Conservation (phyloP, 768 basidiomycete genomes). For the Naganishia onofrii region DNA sequence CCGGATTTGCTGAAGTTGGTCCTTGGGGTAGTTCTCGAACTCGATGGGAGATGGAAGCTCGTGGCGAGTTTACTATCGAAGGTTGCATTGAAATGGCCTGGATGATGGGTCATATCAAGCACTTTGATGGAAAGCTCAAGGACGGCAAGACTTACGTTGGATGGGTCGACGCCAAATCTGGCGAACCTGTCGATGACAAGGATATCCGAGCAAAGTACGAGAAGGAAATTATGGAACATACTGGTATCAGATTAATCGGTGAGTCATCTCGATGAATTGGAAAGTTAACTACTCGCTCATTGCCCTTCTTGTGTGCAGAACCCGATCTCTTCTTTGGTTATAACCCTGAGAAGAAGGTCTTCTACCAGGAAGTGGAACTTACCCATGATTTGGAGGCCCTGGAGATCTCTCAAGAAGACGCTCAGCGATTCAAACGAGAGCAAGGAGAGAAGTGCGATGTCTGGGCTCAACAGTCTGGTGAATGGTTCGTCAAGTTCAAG, state of each 20-base stretch:
- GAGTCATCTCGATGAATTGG: constrained; percentile 42
- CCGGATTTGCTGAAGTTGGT: constrained; percentile 94
- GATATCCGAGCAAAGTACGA: constrained; percentile 91
- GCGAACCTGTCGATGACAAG: constrained; percentile 95
- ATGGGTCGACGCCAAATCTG: constrained; percentile 93
- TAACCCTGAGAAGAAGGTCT: constrained; percentile 93
- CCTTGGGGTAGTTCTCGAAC: constrained; percentile 98
- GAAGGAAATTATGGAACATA: constrained; percentile 84
- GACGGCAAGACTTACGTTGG: constrained; percentile 89
- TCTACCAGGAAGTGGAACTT: constrained; percentile 95
- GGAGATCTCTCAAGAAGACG: constrained; percentile 86
- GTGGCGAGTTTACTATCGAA: constrained; percentile 93
- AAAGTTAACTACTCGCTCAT: constrained; percentile 20
- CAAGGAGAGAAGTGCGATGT: constrained; percentile 95
- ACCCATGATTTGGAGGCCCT: constrained; percentile 94
- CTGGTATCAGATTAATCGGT: constrained; percentile 94
- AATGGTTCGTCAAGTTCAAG: constrained; percentile 98
- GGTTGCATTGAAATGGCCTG: constrained; percentile 99
- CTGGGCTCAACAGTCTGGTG: constrained; percentile 86
- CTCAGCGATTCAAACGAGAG: constrained; percentile 90
- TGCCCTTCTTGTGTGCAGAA: constrained; percentile 58
- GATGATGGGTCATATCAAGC: constrained; percentile 98
- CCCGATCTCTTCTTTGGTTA: constrained; percentile 97
- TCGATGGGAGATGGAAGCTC: constrained; percentile 99
- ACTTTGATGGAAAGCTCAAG: constrained; percentile 95